Conservation (phyloP, 495 filamentous ascomycete species). For the Daldinia caldariorum region DNA sequence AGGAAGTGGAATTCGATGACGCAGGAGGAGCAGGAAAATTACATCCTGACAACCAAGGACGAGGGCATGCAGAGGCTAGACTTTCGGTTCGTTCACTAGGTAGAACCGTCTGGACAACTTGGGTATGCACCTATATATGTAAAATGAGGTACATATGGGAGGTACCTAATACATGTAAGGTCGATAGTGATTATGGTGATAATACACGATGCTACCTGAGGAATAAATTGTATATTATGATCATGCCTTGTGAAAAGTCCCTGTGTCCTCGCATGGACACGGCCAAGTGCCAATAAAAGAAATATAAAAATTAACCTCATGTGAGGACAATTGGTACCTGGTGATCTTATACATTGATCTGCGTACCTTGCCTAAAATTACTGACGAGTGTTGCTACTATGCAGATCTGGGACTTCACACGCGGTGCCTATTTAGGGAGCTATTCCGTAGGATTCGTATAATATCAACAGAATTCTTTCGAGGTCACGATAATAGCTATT, state of each 20-base stretch:
- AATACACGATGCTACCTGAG: no score
- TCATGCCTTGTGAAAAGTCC: no score
- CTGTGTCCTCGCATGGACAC: no score
- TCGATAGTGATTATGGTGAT: no score
- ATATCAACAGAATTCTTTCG: background rate
- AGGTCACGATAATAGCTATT: background rate
- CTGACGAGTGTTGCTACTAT: background rate
- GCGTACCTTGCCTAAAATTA: no score
- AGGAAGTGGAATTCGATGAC: slow-evolving; percentile 53
- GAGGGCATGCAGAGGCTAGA: slow-evolving; percentile 41
- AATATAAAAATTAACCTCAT: background rate
- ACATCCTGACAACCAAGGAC: slow-evolving; percentile 38
- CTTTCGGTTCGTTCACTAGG: slow-evolving; percentile 34
- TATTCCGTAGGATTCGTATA: background rate
- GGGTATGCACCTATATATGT: no score
- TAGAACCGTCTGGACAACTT: background rate
- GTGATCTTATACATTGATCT: background rate
- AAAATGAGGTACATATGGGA: background rate
- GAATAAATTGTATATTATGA: no score
- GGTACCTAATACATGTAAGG: no score
- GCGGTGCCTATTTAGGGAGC: background rate
- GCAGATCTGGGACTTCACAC: slow-evolving; percentile 4
- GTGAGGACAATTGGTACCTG: background rate
- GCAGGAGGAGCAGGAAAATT: slow-evolving; percentile 50
- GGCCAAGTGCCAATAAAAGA: background rate